These are phyloP conservation scores for Jacaranda copaia DNA, from an alignment of 257 asterid species.

Conservation along the genomic window DNA sequence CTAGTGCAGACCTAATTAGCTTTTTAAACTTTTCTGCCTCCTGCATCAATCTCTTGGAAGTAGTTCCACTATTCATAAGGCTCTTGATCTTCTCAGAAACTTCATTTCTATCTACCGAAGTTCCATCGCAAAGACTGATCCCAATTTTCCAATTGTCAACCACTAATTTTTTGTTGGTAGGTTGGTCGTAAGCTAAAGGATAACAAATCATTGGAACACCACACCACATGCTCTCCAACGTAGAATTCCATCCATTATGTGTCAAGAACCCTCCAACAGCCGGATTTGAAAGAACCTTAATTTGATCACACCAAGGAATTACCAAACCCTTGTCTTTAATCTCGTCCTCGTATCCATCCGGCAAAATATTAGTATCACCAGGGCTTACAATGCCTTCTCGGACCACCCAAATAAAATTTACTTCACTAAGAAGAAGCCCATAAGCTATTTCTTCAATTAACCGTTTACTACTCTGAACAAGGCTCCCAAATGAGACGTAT, in stretches of 20 bases:
- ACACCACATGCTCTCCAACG: slow-evolving; percentile 57
- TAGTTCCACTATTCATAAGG: slow-evolving; percentile 28
- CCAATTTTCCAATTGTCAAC: too few relatives aligned
- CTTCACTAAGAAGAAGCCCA: slow-evolving; percentile 53
- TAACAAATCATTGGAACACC: slow-evolving; percentile 56
- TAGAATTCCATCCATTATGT: slow-evolving; percentile 65
- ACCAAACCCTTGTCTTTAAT: slow-evolving; percentile 45
- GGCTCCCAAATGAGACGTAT: slow-evolving; percentile 58
- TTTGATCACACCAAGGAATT: slow-evolving; percentile 64
- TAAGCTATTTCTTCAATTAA: slow-evolving; percentile 47
- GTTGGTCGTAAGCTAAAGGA: slow-evolving; percentile 42
- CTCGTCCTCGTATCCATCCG: slow-evolving; percentile 41
- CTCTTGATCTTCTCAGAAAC: slow-evolving; percentile 31
- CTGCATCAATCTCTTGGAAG: slow-evolving; percentile 26
- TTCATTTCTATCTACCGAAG: slow-evolving; percentile 2
- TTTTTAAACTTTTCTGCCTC: slow-evolving; percentile 30
- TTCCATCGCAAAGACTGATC: slow-evolving; percentile 19
- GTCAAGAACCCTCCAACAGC: slow-evolving; percentile 59
- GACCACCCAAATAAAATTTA: slow-evolving; percentile 60
- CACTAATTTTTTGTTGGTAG: slow-evolving; percentile 34
- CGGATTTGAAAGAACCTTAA: slow-evolving; percentile 44
- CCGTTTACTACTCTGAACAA: slow-evolving; percentile 32
- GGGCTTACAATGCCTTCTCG: slow-evolving; percentile 51
- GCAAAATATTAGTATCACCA: slow-evolving; percentile 39
- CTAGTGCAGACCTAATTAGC: slow-evolving; percentile 29